phyloP scores from a whole-genome alignment of 2,329 filamentous ascomycete genomes.

The Trichophyton simii region DNA sequence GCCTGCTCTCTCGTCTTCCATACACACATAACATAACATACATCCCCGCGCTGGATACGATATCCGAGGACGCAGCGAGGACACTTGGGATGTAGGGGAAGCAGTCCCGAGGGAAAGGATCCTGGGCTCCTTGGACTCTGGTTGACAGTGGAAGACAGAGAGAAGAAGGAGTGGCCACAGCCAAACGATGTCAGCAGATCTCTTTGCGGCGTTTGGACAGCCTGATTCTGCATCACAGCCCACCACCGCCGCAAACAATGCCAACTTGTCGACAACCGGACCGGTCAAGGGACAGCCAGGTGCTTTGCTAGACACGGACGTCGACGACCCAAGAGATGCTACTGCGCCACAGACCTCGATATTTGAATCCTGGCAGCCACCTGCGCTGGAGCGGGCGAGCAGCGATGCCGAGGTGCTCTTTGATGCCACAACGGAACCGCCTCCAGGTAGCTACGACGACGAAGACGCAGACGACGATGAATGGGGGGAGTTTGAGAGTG shows the following conservation, averaged over 20 bases:
- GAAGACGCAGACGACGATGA: conserved; percentile 25
- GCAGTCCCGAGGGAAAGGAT: background rate
- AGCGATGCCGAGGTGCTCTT: conserved; percentile 46
- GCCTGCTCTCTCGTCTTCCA: background rate
- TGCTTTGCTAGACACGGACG: background rate
- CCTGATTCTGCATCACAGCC: background rate
- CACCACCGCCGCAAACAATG: background rate
- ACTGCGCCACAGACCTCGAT: background rate
- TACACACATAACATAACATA: too few species aligned
- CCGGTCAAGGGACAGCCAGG: background rate
- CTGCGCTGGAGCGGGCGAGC: background rate
- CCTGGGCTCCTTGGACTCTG: background rate
- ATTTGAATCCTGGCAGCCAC: background rate
- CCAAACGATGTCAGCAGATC: conserved; percentile 40
- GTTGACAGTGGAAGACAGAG: background rate
- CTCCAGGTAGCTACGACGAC: conserved; percentile 18
- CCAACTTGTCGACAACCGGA: background rate
- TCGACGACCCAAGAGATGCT: background rate
- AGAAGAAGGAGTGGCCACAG: background rate
- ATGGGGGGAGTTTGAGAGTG: conserved; percentile 36
- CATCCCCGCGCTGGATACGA: background rate
- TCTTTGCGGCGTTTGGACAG: conserved; percentile 40
- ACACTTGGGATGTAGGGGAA: background rate
- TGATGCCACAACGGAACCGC: conserved; percentile 38
- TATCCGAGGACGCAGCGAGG: background rate